A percentile compares a stretch with the other conserved stretches of the same genome.
These are phyloP conservation scores for Teunomyces cretensis DNA, from an alignment of 805 yeast species.

Conservation along the genomic window DNA sequence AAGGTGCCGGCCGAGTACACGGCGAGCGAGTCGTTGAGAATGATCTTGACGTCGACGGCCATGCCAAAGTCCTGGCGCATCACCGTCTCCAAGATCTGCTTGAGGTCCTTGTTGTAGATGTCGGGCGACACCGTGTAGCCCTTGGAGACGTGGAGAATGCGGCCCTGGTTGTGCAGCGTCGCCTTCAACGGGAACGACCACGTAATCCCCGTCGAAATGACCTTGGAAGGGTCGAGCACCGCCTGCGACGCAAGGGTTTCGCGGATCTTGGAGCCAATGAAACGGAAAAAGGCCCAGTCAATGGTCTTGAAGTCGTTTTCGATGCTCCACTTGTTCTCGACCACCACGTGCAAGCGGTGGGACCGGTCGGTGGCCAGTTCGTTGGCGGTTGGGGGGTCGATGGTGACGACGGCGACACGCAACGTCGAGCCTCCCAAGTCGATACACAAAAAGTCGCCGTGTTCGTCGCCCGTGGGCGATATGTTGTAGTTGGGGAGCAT, in stretches of 20 bases:
- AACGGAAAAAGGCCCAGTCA: conserved; percentile 41
- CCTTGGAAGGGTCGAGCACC: conserved; percentile 9
- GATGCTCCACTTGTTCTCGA: conserved; percentile 39
- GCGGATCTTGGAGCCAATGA: conserved; percentile 36
- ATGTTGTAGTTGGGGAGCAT: conserved; percentile 44
- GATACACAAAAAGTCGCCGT: conserved; percentile 44
- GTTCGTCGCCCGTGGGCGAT: conserved; percentile 35
- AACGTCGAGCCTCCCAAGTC: conserved; percentile 61
- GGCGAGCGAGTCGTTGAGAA: conserved; percentile 67
- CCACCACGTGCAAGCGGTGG: conserved; percentile 25
- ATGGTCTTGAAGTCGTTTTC: conserved; percentile 39
- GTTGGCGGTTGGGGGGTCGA: conserved; percentile 15
- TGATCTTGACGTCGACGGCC: conserved; percentile 38
- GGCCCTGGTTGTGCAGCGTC: conserved; percentile 41
- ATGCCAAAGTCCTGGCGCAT: conserved; percentile 23
- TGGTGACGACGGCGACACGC: conserved; percentile 39
- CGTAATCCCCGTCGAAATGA: conserved; percentile 46
- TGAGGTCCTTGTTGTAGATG: conserved; percentile 41
- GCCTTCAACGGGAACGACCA: conserved; percentile 59
- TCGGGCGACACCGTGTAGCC: conserved; percentile 52
- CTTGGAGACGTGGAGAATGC: conserved; percentile 56
- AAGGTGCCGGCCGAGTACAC: conserved; percentile 56
- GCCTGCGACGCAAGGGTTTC: conserved; percentile 26
- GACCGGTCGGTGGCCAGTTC: conserved; percentile 12
- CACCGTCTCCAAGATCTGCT: conserved; percentile 37